These are phyloP conservation scores for Sporothrix sp. DNA, from an alignment of 2,329 filamentous ascomycete species.

Conservation along the genomic window DNA sequence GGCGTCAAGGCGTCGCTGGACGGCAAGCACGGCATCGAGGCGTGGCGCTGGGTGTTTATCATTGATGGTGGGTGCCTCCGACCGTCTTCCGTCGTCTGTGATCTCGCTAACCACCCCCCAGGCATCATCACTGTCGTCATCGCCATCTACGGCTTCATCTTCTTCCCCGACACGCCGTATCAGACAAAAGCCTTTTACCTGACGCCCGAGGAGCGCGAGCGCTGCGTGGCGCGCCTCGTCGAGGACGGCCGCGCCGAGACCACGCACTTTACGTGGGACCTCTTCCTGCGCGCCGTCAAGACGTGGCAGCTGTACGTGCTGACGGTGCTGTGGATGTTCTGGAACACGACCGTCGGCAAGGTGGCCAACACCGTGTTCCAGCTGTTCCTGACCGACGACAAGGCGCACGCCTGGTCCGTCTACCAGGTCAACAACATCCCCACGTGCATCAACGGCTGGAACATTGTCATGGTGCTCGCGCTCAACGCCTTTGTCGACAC, in stretches of 20 bases:
- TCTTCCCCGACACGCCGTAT: conserved; percentile 33
- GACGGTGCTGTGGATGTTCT: conserved; percentile 30
- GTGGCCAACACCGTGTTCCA: conserved; percentile 33
- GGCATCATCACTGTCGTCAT: conserved; percentile 33
- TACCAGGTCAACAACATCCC: conserved; percentile 37
- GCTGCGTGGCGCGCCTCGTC: conserved; percentile 59
- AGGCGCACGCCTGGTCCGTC: conserved; percentile 28
- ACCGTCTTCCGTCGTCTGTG: no score
- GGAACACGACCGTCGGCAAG: conserved; percentile 30
- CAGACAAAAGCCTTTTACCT: conserved; percentile 25
- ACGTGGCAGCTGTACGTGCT: conserved; percentile 38
- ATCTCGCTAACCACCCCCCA: no score
- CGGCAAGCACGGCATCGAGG: conserved; percentile 16
- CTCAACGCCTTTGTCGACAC: conserved; percentile 25
- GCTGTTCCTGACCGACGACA: conserved; percentile 33
- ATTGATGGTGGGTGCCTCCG: no score
- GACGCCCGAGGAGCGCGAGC: conserved; percentile 47
- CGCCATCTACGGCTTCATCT: conserved; percentile 25
- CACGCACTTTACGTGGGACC: conserved; percentile 28
- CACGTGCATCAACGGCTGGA: conserved; percentile 33
- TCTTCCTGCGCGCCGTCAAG: conserved; percentile 29
- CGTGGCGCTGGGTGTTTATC: conserved; percentile 19
- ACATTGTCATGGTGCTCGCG: conserved; percentile 32
- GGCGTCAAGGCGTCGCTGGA: conserved; percentile 51
- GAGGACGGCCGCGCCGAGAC: conserved; percentile 35